phyloP scores from a whole-genome alignment of 1,284 basidiomycete genomes.

The Ustilago shanxiensis region DNA sequence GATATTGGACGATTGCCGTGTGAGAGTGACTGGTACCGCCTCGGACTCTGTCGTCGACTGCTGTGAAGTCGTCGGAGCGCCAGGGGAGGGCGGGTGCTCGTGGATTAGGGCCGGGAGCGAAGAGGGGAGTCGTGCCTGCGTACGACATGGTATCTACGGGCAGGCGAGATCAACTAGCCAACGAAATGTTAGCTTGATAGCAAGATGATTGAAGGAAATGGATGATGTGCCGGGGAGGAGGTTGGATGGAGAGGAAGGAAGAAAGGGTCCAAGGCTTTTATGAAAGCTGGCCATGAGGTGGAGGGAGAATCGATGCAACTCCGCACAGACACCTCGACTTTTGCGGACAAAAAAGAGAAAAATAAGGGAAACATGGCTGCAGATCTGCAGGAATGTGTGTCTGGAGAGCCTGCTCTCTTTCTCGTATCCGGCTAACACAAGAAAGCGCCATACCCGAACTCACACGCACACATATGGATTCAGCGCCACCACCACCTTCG shows the following conservation, averaged over 20 bases:
- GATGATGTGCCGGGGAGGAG: background rate
- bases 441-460: constrained; percentile 9
- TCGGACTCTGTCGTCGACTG: constrained; percentile 72
- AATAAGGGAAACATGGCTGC: background rate
- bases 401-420: background rate
- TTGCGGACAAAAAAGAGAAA: background rate
- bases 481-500: constrained; percentile 4
- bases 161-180: background rate
- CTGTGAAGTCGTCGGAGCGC: constrained; percentile 66
- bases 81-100: constrained; percentile 42
- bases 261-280: background rate
- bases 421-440: background rate
- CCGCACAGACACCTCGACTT: constrained; percentile 1
- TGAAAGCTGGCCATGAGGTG: background rate
- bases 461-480: background rate
- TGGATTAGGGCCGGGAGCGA: constrained; percentile 41
- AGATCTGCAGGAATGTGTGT: constrained; percentile 1
- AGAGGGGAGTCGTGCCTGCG: constrained; percentile 37
- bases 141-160: constrained; percentile 33
- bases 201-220: background rate
- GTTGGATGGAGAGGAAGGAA: background rate
- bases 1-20: constrained; percentile 63
- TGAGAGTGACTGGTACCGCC: constrained; percentile 72
- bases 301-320: background rate
- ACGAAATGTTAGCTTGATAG: background rate